Evolutionary conservation across 148 eudicot species (phyloP).

Genomic region (Diospyros lotus): DNA sequence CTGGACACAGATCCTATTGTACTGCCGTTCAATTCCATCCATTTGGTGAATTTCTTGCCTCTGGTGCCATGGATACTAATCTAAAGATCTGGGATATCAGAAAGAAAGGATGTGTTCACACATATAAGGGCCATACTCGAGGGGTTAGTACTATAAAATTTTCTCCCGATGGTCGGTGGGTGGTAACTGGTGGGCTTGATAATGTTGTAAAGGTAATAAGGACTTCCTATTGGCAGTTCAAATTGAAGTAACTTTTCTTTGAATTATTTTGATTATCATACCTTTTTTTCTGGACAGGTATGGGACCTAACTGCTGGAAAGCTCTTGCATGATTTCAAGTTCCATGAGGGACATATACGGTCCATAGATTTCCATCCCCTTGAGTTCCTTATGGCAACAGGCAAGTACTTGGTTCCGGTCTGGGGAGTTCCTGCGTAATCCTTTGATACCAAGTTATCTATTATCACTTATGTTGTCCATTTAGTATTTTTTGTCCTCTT

Average conservation of each 20-base stretch:
- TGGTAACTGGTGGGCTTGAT: conserved; percentile 94
- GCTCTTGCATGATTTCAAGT: conserved; percentile 86
- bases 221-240: conserved; percentile 10
- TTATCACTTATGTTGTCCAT: neutral
- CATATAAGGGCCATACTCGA: conserved; percentile 84
- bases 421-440: neutral
- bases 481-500: neutral
- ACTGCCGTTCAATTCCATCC: conserved; percentile 90
- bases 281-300: conserved; percentile 38
- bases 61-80: conserved; percentile 95
- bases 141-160: conserved; percentile 80
- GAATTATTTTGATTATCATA: neutral
- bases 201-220: conserved; percentile 81
- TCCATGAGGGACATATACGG: conserved; percentile 77
- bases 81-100: conserved; percentile 94
- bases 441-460: neutral
- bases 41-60: conserved; percentile 97
- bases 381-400: conserved; percentile 95
- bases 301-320: conserved; percentile 99
- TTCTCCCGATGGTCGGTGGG: conserved; percentile 97
- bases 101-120: conserved; percentile 88
- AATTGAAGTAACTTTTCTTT: neutral
- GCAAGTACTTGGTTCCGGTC: conserved; percentile 30
- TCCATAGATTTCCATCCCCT: conserved; percentile 89
- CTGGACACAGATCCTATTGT: conserved; percentile 87